Percentiles rank a stretch among this genome's conserved stretches.
These are phyloP conservation scores for Linum usitatissimum DNA, from an alignment of 345 rosid species.

Conservation along the genomic window DNA sequence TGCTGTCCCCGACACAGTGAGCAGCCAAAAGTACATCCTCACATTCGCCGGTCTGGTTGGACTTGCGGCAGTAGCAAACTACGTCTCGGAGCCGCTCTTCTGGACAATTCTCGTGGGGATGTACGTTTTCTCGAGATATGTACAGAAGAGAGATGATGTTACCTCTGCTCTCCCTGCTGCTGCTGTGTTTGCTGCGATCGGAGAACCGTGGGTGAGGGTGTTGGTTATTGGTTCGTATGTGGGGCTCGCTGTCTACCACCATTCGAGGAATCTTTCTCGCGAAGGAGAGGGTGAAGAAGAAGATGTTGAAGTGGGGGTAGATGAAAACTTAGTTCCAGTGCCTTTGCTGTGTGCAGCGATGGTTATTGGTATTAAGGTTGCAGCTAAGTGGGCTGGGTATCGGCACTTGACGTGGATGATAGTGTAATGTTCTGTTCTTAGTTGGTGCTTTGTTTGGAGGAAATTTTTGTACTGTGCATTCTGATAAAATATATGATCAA, in stretches of 20 bases:
- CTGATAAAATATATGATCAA: too few species aligned
- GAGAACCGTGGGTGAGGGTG: conserved; percentile 84
- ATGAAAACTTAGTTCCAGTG: conserved; percentile 32
- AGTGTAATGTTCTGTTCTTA: conserved; percentile 16
- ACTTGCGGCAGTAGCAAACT: conserved; percentile 61
- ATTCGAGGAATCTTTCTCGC: conserved; percentile 32
- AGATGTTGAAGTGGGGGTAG: conserved; percentile 26
- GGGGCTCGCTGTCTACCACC: conserved; percentile 53
- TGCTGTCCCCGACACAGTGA: conserved; percentile 46
- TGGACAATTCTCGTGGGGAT: conserved; percentile 64
- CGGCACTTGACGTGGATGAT: conserved; percentile 93
- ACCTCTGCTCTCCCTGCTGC: conserved; percentile 67
- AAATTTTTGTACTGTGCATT: too few species aligned
- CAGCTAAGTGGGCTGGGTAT: conserved; percentile 85
- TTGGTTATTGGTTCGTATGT: conserved; percentile 40
- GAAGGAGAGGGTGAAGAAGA: conserved; percentile 29
- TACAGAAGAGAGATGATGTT: conserved; percentile 70
- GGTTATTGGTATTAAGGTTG: conserved; percentile 69
- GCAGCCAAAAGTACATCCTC: conserved; percentile 51
- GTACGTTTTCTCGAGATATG: conserved; percentile 45
- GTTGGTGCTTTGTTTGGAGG: too few species aligned
- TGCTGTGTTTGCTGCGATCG: conserved; percentile 71
- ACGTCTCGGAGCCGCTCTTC: conserved; percentile 65
- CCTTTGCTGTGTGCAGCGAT: conserved; percentile 65
- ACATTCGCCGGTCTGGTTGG: conserved; percentile 62